Percentiles rank a stretch among this genome's conserved stretches.
phyloP scores from a whole-genome alignment of 2,329 filamentous ascomycete genomes.

The Calcarisporium arbuscula region DNA sequence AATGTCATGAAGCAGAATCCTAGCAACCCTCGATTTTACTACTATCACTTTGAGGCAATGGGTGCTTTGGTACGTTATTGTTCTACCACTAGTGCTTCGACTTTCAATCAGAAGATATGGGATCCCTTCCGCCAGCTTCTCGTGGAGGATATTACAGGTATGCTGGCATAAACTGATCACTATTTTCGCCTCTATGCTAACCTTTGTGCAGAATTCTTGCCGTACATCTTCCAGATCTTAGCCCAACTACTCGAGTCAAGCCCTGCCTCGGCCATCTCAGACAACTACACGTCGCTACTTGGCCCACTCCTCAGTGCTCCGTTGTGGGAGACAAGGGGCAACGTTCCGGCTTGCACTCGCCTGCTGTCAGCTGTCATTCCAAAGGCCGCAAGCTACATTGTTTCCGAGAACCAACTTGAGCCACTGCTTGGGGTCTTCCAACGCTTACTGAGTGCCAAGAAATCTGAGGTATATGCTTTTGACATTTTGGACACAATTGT shows the following conservation, averaged over 20 bases:
- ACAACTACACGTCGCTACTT: conserved; percentile 74
- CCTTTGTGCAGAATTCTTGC: conserved; percentile 68
- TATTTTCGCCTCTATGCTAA: conserved; percentile 12
- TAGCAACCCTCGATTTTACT: conserved; percentile 96
- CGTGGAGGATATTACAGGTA: conserved; percentile 73
- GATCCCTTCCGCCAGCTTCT: conserved; percentile 76
- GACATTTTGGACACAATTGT: conserved; percentile 83
- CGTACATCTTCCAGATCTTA: conserved; percentile 94
- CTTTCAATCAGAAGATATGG: conserved; percentile 77
- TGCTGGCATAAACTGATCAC: conserved; percentile 14
- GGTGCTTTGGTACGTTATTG: conserved; percentile 76
- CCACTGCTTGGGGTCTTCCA: conserved; percentile 94
- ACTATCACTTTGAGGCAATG: conserved; percentile 94
- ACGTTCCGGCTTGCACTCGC: conserved; percentile 83
- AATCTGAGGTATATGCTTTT: conserved; percentile 80
- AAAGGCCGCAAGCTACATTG: conserved; percentile 65
- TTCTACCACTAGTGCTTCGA: conserved; percentile 57
- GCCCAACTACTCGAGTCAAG: conserved; percentile 85
- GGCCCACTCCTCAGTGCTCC: conserved; percentile 71
- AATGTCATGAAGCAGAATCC: conserved; percentile 90
- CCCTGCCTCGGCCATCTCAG: conserved; percentile 68
- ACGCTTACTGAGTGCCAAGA: conserved; percentile 73
- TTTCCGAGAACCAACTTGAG: conserved; percentile 74
- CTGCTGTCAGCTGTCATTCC: conserved; percentile 80
- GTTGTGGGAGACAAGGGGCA: conserved; percentile 88